These are phyloP conservation scores for Opeltia flavorubescens DNA, from an alignment of 495 filamentous ascomycete species.

Conservation along the genomic window DNA sequence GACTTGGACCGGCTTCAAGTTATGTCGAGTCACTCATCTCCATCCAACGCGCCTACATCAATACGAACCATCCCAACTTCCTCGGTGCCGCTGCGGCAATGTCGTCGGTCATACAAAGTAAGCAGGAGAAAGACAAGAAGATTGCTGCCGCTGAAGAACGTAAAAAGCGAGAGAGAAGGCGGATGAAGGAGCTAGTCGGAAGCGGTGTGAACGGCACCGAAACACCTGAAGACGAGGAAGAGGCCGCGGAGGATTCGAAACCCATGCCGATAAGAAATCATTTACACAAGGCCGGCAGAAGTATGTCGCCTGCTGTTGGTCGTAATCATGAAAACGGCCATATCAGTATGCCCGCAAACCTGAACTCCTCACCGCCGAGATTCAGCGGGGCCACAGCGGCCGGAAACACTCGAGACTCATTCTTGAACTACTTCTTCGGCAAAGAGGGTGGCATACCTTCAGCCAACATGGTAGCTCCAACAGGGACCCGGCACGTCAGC, in stretches of 20 bases:
- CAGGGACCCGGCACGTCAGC: constrained; percentile 49
- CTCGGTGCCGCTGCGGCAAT: constrained; percentile 95
- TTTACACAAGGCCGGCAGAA: constrained; percentile 46
- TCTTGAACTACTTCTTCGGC: constrained; percentile 96
- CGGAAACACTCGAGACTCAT: constrained; percentile 59
- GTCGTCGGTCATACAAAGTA: constrained; percentile 85
- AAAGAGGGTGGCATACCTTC: constrained; percentile 59
- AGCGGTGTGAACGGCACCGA: constrained; percentile 55
- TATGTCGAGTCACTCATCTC: constrained; percentile 96
- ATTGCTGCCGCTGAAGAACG: constrained; percentile 65
- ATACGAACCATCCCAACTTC: constrained; percentile 99
- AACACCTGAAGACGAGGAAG: constrained; percentile 55
- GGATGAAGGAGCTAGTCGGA: constrained; percentile 59
- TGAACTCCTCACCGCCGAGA: constrained; percentile 60
- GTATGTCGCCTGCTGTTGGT: constrained; percentile 68
- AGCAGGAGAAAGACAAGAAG: constrained; percentile 85
- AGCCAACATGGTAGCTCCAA: constrained; percentile 22
- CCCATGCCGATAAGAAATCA: constrained; percentile 47
- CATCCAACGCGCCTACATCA: constrained; percentile 97
- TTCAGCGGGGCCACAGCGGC: constrained; percentile 35
- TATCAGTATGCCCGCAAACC: constrained; percentile 37
- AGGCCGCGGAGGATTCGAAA: constrained; percentile 32
- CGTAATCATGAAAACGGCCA: constrained; percentile 41
- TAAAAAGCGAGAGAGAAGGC: constrained; percentile 65
- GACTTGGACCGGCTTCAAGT: constrained; percentile 68